A percentile compares a stretch with the other conserved stretches of the same genome.
Evolutionary conservation across 2,329 filamentous ascomycete genomes (phyloP).

Genomic region (Mycosphaerella arachidis): DNA sequence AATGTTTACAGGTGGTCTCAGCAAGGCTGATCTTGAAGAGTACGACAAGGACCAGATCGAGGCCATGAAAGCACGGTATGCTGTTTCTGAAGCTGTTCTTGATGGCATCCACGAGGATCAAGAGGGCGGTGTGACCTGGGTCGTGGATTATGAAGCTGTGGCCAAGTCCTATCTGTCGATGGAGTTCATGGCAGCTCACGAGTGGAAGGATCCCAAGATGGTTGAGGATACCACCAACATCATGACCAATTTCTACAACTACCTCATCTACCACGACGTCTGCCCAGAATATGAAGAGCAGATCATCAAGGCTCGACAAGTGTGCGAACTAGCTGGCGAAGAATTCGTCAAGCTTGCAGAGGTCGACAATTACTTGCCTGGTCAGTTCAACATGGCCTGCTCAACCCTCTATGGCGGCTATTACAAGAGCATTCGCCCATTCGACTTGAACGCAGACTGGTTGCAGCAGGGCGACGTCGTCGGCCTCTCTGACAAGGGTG

Average conservation of each 20-base stretch:
- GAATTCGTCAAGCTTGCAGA: slow-evolving; percentile 61
- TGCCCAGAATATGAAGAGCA: slow-evolving; percentile 73
- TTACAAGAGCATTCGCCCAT: slow-evolving; percentile 29
- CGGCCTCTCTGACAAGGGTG: slow-evolving; percentile 43
- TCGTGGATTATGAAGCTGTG: slow-evolving; percentile 75
- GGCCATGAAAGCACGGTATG: slow-evolving; percentile 46
- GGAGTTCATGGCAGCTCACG: slow-evolving; percentile 40
- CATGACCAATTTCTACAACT: slow-evolving; percentile 82
- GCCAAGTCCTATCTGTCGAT: slow-evolving; percentile 65
- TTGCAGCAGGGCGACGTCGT: slow-evolving; percentile 16
- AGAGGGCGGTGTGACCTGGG: slow-evolving; percentile 50
- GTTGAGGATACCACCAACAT: slow-evolving; percentile 61
- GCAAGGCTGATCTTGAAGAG: slow-evolving; percentile 24
- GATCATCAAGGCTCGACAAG: slow-evolving; percentile 58
- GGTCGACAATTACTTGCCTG: slow-evolving; percentile 58
- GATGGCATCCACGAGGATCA: slow-evolving; percentile 45
- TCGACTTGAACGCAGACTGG: slow-evolving; percentile 26
- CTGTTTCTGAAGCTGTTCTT: slow-evolving; percentile 45
- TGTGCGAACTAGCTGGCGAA: slow-evolving; percentile 62
- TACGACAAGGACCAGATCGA: slow-evolving; percentile 55
- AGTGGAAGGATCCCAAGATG: slow-evolving; percentile 50
- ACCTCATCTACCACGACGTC: slow-evolving; percentile 77
- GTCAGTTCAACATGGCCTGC: slow-evolving; percentile 74
- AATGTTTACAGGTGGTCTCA: slow-evolving; percentile 54
- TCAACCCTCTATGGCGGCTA: slow-evolving; percentile 62